These are phyloP conservation scores for Sordaria brevicollis DNA, from an alignment of 495 filamentous ascomycete species.

Conservation along the genomic window DNA sequence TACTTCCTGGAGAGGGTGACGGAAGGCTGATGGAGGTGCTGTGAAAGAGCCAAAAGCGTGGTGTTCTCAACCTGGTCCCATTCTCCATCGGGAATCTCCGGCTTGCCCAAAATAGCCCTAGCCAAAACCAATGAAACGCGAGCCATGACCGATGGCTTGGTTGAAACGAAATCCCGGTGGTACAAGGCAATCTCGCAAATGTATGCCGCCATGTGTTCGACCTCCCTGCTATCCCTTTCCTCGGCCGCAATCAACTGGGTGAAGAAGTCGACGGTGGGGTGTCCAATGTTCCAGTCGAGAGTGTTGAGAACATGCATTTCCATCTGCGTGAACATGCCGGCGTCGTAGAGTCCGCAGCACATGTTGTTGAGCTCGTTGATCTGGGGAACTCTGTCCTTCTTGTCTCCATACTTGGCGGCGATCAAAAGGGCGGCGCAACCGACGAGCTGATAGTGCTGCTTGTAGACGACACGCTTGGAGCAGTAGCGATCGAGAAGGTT, in stretches of 20 bases:
- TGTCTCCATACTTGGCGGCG: slow-evolving; percentile 96
- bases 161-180: slow-evolving; percentile 91
- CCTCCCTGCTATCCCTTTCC: slow-evolving; percentile 70
- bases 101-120: slow-evolving; percentile 71
- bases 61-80: slow-evolving; percentile 79
- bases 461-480: slow-evolving; percentile 96
- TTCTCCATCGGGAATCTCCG: slow-evolving; percentile 60
- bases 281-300: slow-evolving; percentile 90
- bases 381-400: slow-evolving; percentile 92
- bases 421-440: slow-evolving; percentile 94
- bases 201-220: slow-evolving; percentile 90
- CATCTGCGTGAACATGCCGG: slow-evolving; percentile 99
- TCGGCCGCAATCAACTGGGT: slow-evolving; percentile 60
- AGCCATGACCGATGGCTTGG: slow-evolving; percentile 81
- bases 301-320: slow-evolving; percentile 99
- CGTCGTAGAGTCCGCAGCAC: slow-evolving; percentile 97
- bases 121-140: slow-evolving; percentile 77
- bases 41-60: slow-evolving; percentile 70
- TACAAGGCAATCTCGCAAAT: slow-evolving; percentile 90
- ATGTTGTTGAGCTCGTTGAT: slow-evolving; percentile 95
- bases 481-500: slow-evolving; percentile 97
- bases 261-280: slow-evolving; percentile 91
- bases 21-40: slow-evolving; percentile 80
- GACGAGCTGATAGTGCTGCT: slow-evolving; percentile 96
- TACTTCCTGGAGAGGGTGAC: slow-evolving; percentile 83